Conservation (phyloP, 129 eudicot species). For the Dittrichia graveolens region DNA sequence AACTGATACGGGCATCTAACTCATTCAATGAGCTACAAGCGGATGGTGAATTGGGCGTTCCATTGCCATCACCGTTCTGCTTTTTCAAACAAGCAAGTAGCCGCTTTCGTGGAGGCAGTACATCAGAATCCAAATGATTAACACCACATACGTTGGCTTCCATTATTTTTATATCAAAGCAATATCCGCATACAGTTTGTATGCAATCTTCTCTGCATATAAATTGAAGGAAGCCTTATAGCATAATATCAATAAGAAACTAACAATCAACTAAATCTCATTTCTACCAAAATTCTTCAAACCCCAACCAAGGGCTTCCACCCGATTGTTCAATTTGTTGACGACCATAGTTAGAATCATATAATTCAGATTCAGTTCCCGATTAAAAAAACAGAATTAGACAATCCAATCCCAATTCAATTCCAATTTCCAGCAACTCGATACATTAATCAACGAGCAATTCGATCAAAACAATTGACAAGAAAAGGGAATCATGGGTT, state of each 20-base stretch:
- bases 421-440: constrained; percentile 2
- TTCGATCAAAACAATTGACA: constrained; percentile 20
- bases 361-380: constrained; percentile 30
- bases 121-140: constrained; percentile 70
- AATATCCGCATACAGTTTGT: constrained; percentile 24
- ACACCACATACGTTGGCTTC: constrained; percentile 57
- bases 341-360: constrained; percentile 28
- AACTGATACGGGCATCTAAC: constrained; percentile 50
- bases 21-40: constrained; percentile 37
- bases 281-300: constrained; percentile 18
- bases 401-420: constrained; percentile 18
- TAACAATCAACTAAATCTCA: constrained; percentile 20
- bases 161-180: constrained; percentile 54
- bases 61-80: constrained; percentile 54
- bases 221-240: constrained; percentile 37
- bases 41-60: constrained; percentile 31
- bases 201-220: constrained; percentile 28
- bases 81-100: constrained; percentile 80
- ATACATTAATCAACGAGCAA: constrained; percentile 18
- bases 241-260: constrained; percentile 25
- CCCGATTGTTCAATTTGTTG: constrained; percentile 10
- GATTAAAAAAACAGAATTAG: constrained; percentile 12
- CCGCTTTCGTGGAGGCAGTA: constrained; percentile 92
- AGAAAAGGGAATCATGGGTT: constrained; percentile 23
- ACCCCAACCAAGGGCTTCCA: constrained; percentile 31